phyloP scores from a whole-genome alignment of 306 rosid genomes.

The Dryas drummondii region DNA sequence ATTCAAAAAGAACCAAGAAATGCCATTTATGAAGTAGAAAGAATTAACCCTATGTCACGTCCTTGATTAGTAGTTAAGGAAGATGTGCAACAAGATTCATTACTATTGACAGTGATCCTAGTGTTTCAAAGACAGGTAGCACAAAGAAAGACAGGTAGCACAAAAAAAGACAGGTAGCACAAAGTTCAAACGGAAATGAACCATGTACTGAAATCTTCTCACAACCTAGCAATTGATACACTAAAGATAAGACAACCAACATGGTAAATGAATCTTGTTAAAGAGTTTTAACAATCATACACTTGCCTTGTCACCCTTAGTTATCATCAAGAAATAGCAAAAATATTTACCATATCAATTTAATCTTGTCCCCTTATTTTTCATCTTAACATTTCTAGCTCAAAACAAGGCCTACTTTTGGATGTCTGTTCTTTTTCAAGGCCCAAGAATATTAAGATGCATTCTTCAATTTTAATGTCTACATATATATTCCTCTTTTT shows the following conservation, averaged over 20 bases:
- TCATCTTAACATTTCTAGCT: not conserved
- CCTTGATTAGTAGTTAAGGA: constrained; percentile 1
- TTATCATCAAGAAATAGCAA: not conserved
- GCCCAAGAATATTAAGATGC: not conserved
- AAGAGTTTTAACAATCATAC: not conserved
- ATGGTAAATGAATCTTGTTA: too few species aligned
- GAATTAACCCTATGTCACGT: not conserved
- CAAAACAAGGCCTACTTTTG: not conserved
- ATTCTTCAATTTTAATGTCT: not conserved
- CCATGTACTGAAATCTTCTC: not conserved
- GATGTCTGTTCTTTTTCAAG: not conserved
- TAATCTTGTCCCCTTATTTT: not conserved
- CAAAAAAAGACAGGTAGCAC: not conserved
- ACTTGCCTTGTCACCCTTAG: not conserved
- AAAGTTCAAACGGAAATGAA: not conserved
- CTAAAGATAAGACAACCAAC: not conserved
- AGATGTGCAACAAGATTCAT: not conserved
- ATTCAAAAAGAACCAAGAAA: constrained; percentile 30
- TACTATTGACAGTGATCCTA: not conserved
- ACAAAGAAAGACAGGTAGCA: not conserved
- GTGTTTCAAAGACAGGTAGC: not conserved
- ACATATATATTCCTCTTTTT: not conserved
- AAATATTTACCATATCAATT: not conserved
- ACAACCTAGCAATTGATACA: not conserved
- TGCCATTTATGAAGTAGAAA: not conserved